These are phyloP conservation scores for Camelina hispida DNA, from an alignment of 345 rosid species.

Conservation along the genomic window DNA sequence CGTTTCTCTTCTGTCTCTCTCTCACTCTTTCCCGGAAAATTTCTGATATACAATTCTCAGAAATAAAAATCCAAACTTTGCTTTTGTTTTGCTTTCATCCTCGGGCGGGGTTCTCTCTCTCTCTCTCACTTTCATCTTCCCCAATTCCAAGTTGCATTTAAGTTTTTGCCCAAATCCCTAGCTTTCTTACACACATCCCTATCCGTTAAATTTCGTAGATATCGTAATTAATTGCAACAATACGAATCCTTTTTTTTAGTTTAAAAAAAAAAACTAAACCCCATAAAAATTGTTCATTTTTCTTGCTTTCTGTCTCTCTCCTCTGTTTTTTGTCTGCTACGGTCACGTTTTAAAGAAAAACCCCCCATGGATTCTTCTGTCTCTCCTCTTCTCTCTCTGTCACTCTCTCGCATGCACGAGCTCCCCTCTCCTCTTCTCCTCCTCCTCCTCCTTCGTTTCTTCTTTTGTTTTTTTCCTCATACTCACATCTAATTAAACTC, in stretches of 20 bases:
- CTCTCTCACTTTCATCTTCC: conserved; percentile 48
- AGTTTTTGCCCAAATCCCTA: conserved; percentile 41
- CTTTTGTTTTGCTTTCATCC: not conserved
- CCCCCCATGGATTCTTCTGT: conserved; percentile 41
- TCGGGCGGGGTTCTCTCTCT: conserved; percentile 20
- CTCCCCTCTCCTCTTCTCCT: conserved; percentile 19
- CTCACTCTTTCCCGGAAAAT: conserved; percentile 11
- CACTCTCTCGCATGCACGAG: conserved; percentile 50
- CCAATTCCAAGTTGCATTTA: conserved; percentile 30
- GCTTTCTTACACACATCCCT: conserved; percentile 47
- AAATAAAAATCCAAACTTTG: not conserved
- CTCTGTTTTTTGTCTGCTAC: conserved; percentile 39
- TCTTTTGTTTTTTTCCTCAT: conserved; percentile 19
- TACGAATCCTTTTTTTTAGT: conserved; percentile 17
- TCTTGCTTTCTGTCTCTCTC: conserved; percentile 30
- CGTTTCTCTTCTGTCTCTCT: conserved; percentile 9
- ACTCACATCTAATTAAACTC: not conserved
- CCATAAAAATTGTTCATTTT: not conserved
- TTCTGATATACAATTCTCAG: conserved; percentile 8
- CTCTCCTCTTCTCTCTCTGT: conserved; percentile 22
- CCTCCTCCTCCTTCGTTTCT: not conserved
- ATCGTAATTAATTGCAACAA: conserved; percentile 38
- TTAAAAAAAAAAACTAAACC: not conserved
- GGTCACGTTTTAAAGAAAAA: conserved; percentile 40
- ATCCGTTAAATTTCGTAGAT: conserved; percentile 40